Percentiles rank a stretch among this genome's conserved stretches.
These are phyloP conservation scores for Mucor sp. DNA, from an alignment of 371 early-diverging fungal species.

Conservation along the genomic window DNA sequence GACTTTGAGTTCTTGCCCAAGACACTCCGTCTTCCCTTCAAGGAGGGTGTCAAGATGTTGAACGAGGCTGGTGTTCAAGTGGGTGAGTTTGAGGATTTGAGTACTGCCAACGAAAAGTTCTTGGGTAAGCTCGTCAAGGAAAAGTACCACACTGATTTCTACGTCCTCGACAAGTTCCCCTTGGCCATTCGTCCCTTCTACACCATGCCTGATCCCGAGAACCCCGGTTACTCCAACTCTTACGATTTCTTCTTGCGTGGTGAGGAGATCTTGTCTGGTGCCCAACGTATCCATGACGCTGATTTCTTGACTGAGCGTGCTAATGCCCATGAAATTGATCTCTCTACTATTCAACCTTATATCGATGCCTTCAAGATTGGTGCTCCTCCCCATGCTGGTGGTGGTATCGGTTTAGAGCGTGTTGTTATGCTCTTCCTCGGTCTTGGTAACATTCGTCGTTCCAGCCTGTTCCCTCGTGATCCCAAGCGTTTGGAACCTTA, in stretches of 20 bases:
- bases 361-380: constrained; percentile 99
- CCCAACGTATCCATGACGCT: constrained; percentile 98
- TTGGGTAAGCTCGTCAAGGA: constrained; percentile 95
- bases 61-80: constrained; percentile 90
- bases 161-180: constrained; percentile 99
- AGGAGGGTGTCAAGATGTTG: constrained; percentile 93
- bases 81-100: constrained; percentile 94
- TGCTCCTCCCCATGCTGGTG: constrained; percentile 99
- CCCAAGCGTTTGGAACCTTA: constrained; percentile 97
- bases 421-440: constrained; percentile 98
- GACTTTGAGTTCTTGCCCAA: constrained; percentile 88
- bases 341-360: constrained; percentile 90
- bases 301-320: constrained; percentile 85
- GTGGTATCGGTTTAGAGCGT: constrained; percentile 99
- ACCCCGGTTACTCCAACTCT: constrained; percentile 94
- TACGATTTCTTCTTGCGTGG: constrained; percentile 99
- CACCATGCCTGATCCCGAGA: constrained; percentile 96
- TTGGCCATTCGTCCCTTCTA: constrained; percentile 98
- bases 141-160: constrained; percentile 98
- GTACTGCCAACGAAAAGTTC: constrained; percentile 90
- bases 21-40: constrained; percentile 87
- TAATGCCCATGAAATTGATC: constrained; percentile 81
- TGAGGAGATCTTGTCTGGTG: constrained; percentile 99
- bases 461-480: constrained; percentile 99
- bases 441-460: constrained; percentile 96